A percentile compares a stretch with the other conserved stretches of the same genome.
Conservation (phyloP, 805 yeast genomes). For the Cephaloascus albidus region DNA sequence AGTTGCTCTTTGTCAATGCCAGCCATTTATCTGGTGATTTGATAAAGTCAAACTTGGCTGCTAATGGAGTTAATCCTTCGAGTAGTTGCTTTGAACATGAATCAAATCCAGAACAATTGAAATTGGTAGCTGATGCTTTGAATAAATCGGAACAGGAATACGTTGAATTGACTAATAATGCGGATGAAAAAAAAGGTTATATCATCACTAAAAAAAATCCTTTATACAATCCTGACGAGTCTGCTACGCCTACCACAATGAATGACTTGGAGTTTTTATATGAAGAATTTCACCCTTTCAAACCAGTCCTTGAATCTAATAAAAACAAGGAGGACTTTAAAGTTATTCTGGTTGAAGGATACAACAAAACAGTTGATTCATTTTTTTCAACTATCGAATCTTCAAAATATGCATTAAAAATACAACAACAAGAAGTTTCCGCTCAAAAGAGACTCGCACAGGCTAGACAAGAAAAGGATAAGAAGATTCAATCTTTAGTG, state of each 20-base stretch:
- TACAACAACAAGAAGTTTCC: constrained; percentile 67
- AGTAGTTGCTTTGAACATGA: constrained; percentile 19
- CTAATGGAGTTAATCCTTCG: constrained; percentile 38
- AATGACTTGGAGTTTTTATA: constrained; percentile 38
- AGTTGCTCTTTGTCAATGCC: constrained; percentile 55
- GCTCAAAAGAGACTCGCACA: constrained; percentile 68
- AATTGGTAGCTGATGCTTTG: constrained; percentile 29
- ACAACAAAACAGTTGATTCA: constrained; percentile 72
- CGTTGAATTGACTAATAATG: constrained; percentile 17
- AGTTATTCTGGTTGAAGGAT: constrained; percentile 46
- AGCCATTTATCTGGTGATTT: constrained; percentile 76
- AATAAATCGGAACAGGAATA: constrained; percentile 37
- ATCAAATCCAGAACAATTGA: constrained; percentile 16
- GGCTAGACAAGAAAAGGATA: constrained; percentile 66
- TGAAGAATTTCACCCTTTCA: constrained; percentile 66
- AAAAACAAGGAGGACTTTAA: constrained; percentile 14
- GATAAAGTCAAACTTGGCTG: constrained; percentile 47
- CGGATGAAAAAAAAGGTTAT: constrained; percentile 40
- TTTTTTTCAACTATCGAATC: constrained; percentile 84
- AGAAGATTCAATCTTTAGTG: constrained; percentile 56
- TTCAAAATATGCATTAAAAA: constrained; percentile 61
- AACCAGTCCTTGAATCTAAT: constrained; percentile 33
- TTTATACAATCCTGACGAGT: constrained; percentile 29
- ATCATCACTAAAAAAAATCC: constrained; percentile 57
- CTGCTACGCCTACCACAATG: constrained; percentile 8